Base-by-base conservation (phyloP, 352 stramenopile species). In the Detonula confervacea region DNA sequence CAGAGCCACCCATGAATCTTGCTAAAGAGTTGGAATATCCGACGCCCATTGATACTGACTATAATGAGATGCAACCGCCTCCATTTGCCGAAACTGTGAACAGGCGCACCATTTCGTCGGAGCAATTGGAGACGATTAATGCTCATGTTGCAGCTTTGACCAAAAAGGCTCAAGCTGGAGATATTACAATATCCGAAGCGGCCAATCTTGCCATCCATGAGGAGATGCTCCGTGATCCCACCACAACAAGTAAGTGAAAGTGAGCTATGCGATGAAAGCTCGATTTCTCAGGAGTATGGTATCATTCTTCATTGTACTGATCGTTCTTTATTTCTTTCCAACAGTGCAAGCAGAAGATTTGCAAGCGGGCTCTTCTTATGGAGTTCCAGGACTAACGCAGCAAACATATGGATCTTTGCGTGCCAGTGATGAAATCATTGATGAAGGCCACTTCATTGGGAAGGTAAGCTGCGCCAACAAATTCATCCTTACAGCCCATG, bases 391-490 rank as follows among this genome's bases (percentile, higher is more conserved):
- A 81, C 83, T 96, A n/a, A 96, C 94, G 12, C 94, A 97, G 74
- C 93, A 95, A 71, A 95, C 91, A 16, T 95, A 95, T 67, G 91
- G 91, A 24, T 68, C 89, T 47, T 87, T 95, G 20, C 81, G 94
- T 63, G 94, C 94, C n/a, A 92, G 91, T 47, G 94, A 97, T 81
- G 94, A 97, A 73, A 97, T 97, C 64, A 97, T 97, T 88, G 94
- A 97, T 82, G 94, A 97, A 75, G 94, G 94, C 44, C 94, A 97
- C 77, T 96, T 97, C 84, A 96, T 97, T 80, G 94, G 94, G 69
- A 96, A 97, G 87, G 54, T 57, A 16, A 29, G 47, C 25, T 57
- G 20, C 27, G n/a, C 47, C n/a, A n/a, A n/a, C n/a, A n/a, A n/a
- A n/a, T n/a, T n/a, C n/a, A n/a, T n/a, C n/a, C n/a, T n/a, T n/a